These are phyloP conservation scores for Globisporangium acanthophoron DNA, from an alignment of 352 stramenopile species.

Conservation along the genomic window DNA sequence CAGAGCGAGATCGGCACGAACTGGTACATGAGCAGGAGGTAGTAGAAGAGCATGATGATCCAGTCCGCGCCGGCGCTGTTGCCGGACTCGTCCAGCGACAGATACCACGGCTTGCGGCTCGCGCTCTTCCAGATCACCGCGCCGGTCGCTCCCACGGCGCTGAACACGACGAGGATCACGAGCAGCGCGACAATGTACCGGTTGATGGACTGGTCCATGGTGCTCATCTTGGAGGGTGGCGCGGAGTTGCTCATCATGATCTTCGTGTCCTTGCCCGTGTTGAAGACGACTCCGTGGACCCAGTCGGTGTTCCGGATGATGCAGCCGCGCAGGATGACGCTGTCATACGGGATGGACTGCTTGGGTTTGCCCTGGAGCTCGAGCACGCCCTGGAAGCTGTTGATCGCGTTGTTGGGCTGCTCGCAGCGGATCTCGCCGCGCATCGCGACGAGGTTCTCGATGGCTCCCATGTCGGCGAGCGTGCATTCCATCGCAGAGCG, in stretches of 20 bases:
- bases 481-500: slow-evolving; percentile 74
- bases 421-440: slow-evolving; percentile 68
- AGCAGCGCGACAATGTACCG: slow-evolving; percentile 69
- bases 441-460: slow-evolving; percentile 41
- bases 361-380: slow-evolving; percentile 43
- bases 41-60: slow-evolving; percentile 90
- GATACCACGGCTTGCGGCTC: slow-evolving; percentile 54
- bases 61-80: slow-evolving; percentile 40
- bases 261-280: slow-evolving; percentile 93
- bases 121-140: slow-evolving; percentile 48
- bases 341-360: slow-evolving; percentile 70
- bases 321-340: slow-evolving; percentile 88
- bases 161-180: slow-evolving; percentile 60
- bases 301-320: slow-evolving; percentile 92
- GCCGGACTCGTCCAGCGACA: slow-evolving; percentile 28
- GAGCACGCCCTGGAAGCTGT: slow-evolving; percentile 88
- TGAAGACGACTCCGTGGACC: slow-evolving; percentile 89
- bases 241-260: slow-evolving; percentile 88
- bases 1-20: slow-evolving; percentile 98
- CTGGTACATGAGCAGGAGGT: slow-evolving; percentile 95
- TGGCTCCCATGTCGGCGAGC: slow-evolving; percentile 36
- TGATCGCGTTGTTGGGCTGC: slow-evolving; percentile 86
- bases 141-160: slow-evolving; percentile 46
- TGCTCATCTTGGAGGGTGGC: slow-evolving; percentile 83
- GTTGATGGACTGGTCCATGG: slow-evolving; percentile 81